A percentile compares a stretch with the other conserved stretches of the same genome.
Evolutionary conservation across 1,139 yeast genomes (phyloP).

Genomic region (Taphrina populina): DNA sequence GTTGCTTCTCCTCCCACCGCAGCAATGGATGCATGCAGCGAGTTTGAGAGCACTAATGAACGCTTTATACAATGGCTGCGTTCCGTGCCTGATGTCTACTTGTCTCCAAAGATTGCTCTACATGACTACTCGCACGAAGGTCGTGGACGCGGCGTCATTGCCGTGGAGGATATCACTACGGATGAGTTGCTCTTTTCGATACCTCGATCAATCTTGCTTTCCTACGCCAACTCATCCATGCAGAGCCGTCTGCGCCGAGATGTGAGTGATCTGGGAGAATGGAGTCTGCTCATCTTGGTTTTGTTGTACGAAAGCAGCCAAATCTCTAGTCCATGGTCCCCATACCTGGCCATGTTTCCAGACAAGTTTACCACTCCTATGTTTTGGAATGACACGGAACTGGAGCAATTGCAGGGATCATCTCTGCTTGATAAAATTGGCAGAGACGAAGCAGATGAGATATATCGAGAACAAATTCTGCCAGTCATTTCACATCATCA

Average conservation of each 20-base stretch:
- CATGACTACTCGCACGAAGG: conserved; percentile 57
- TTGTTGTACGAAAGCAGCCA: conserved; percentile 57
- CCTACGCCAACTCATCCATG: conserved; percentile 55
- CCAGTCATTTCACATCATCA: conserved; percentile 45
- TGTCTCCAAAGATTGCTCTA: conserved; percentile 60
- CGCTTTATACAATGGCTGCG: conserved; percentile 58
- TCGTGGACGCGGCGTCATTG: conserved; percentile 80
- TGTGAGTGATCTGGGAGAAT: conserved; percentile 54
- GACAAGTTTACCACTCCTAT: conserved; percentile 63
- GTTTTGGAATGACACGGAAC: conserved; percentile 64
- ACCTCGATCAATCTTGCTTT: conserved; percentile 60
- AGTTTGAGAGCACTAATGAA: conserved; percentile 47
- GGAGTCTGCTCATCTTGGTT: conserved; percentile 74
- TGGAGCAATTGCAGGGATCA: conserved; percentile 65
- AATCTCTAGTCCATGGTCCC: conserved; percentile 59
- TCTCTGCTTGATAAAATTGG: conserved; percentile 70
- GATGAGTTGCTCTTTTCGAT: conserved; percentile 65
- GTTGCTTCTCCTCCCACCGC: not conserved
- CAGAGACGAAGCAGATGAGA: conserved; percentile 59
- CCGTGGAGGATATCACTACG: conserved; percentile 56
- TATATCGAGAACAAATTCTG: conserved; percentile 51
- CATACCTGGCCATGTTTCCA: conserved; percentile 74
- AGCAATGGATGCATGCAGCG: not conserved
- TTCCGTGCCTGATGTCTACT: conserved; percentile 47
- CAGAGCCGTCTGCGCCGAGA: conserved; percentile 45